Conservation (phyloP, 2,329 filamentous ascomycete species). For the Trichocomaceae sp. region DNA sequence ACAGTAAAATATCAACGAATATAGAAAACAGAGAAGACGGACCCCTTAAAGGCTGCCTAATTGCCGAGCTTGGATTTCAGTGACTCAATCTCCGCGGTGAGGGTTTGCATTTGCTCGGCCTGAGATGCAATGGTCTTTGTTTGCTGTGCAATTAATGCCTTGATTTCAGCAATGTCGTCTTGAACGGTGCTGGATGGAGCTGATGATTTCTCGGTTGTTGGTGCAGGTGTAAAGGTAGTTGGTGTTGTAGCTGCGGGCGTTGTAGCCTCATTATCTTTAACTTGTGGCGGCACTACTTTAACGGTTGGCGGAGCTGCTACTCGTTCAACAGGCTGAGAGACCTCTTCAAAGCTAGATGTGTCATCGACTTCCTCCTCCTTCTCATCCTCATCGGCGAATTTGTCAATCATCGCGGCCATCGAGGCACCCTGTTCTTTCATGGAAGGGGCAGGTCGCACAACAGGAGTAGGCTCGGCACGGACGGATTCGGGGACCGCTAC, state of each 20-base stretch:
- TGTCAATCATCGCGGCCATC: constrained; percentile 76
- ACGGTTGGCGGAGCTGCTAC: constrained; percentile 21
- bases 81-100: constrained; percentile 68
- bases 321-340: constrained; percentile 66
- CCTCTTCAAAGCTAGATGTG: constrained; percentile 78
- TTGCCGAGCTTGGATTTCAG: constrained; percentile 49
- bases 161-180: constrained; percentile 67
- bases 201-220: constrained; percentile 19
- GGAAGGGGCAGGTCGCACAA: constrained; percentile 53
- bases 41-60: background rate
- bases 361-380: constrained; percentile 48
- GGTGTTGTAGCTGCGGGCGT: constrained; percentile 25
- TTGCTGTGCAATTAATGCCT: constrained; percentile 67
- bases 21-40: background rate
- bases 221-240: constrained; percentile 32
- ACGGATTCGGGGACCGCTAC: constrained; percentile 25
- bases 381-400: constrained; percentile 71
- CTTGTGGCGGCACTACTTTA: background rate
- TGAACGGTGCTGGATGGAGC: constrained; percentile 50
- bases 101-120: constrained; percentile 63
- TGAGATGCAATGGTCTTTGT: constrained; percentile 71
- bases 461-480: constrained; percentile 26
- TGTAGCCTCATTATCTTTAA: constrained; percentile 4
- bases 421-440: constrained; percentile 82
- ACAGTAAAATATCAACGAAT: background rate